These are phyloP conservation scores for Penicillium verrucosum DNA, from an alignment of 2,329 filamentous ascomycete genomes.

Conservation along the genomic window DNA sequence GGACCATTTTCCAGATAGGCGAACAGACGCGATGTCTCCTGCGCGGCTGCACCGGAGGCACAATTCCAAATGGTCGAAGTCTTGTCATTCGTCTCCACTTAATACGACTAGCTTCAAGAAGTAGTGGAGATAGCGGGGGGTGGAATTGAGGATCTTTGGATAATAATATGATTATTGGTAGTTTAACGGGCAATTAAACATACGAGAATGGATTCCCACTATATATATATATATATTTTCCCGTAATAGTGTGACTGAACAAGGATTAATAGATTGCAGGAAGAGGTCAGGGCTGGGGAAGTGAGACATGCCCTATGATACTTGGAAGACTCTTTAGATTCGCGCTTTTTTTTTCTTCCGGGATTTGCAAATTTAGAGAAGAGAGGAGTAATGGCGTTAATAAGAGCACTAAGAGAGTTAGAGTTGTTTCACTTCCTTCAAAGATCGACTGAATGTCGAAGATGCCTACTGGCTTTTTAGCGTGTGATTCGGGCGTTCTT, in stretches of 20 bases:
- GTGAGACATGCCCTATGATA: slow-evolving; percentile 1
- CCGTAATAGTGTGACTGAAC: not conserved
- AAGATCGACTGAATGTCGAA: slow-evolving; percentile 12
- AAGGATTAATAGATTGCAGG: slow-evolving; percentile 6
- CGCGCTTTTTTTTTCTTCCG: not conserved
- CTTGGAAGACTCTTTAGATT: not conserved
- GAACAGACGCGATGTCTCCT: slow-evolving; percentile 10
- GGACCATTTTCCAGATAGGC: slow-evolving; percentile 4
- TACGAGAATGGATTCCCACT: not conserved
- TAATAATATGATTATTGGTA: not conserved
- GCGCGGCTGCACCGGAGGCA: slow-evolving; percentile 4
- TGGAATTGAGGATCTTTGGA: not conserved
- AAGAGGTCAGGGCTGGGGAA: not conserved
- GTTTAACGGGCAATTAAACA: not conserved
- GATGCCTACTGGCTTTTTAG: slow-evolving; percentile 16
- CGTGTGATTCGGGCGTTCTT: slow-evolving; percentile 18
- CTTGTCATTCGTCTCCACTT: not conserved
- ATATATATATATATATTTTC: not conserved
- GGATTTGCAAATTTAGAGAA: not conserved
- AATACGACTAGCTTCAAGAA: slow-evolving; percentile 2
- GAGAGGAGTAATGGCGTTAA: not conserved
- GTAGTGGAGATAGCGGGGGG: slow-evolving; percentile 2
- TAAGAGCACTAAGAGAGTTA: slow-evolving; percentile 2
- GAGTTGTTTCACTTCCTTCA: slow-evolving; percentile 4
- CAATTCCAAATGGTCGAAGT: slow-evolving; percentile 3